A percentile compares a stretch with the other conserved stretches of the same genome.
Evolutionary conservation across 768 basidiomycete species (phyloP).

Genomic region (Leccinum barrowsii): DNA sequence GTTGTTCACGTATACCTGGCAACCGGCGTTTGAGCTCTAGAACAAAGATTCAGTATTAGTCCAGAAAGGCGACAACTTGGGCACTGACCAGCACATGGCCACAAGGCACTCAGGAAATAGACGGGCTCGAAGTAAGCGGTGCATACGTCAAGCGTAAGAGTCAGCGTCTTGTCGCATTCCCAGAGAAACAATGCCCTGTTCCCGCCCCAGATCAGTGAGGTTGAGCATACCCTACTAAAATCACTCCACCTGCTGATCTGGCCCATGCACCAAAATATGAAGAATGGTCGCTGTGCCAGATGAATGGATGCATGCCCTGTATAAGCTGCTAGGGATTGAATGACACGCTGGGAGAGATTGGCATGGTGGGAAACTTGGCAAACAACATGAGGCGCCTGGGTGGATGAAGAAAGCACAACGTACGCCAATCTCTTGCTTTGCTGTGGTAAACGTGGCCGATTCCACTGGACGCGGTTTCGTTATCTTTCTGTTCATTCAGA

Average conservation of each 20-base stretch:
- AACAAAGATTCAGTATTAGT: slow-evolving; percentile 5
- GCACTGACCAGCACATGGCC: slow-evolving; percentile 59
- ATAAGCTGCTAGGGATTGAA: slow-evolving; percentile 55
- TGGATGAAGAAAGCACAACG: slow-evolving; percentile 26
- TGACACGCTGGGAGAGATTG: slow-evolving; percentile 54
- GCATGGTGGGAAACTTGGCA: slow-evolving; percentile 57
- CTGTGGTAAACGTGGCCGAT: slow-evolving; percentile 45
- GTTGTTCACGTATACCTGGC: slow-evolving; percentile 41
- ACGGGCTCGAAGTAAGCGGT: slow-evolving; percentile 57
- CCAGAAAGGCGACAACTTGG: background rate
- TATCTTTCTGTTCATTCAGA: background rate
- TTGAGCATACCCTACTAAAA: background rate
- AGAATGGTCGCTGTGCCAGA: slow-evolving; percentile 59
- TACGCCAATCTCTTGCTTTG: slow-evolving; percentile 69
- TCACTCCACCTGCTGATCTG: slow-evolving; percentile 53
- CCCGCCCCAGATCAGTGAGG: slow-evolving; percentile 10
- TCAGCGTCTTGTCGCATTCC: slow-evolving; percentile 55
- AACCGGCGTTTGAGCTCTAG: slow-evolving; percentile 53
- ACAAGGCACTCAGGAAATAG: slow-evolving; percentile 58
- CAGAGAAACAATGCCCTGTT: slow-evolving; percentile 55
- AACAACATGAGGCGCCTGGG: slow-evolving; percentile 5
- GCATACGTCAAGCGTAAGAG: slow-evolving; percentile 59
- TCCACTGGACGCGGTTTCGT: slow-evolving; percentile 32
- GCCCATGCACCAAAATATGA: slow-evolving; percentile 73
- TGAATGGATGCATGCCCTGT: slow-evolving; percentile 48